Conservation (phyloP, 495 filamentous ascomycete genomes). For the Cryomyces antarcticus region DNA sequence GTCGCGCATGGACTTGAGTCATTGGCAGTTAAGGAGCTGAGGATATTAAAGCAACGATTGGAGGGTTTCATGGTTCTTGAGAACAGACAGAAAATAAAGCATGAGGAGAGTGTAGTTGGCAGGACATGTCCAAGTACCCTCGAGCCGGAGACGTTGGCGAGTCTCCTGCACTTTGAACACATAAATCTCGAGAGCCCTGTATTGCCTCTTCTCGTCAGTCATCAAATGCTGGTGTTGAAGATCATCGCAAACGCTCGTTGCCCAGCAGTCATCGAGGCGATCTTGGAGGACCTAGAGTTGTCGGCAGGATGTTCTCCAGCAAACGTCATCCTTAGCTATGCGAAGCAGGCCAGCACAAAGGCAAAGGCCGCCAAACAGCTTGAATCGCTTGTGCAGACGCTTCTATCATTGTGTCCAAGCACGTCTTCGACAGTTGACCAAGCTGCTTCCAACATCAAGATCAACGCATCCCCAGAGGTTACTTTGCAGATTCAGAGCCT, state of each 20-base stretch:
- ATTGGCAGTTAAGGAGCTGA: constrained; percentile 57
- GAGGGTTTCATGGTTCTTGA: constrained; percentile 11
- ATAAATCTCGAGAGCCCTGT: constrained; percentile 6
- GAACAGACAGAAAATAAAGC: neutral
- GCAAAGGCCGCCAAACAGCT: constrained; percentile 49
- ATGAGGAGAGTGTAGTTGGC: constrained; percentile 13
- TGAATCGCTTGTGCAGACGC: constrained; percentile 43
- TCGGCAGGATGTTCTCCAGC: constrained; percentile 40
- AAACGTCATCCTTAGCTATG: constrained; percentile 34
- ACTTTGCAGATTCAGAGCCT: constrained; percentile 44
- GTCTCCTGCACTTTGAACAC: constrained; percentile 38
- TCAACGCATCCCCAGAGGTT: constrained; percentile 35
- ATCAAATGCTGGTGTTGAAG: constrained; percentile 28
- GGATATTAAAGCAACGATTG: constrained; percentile 42
- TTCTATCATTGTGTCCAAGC: constrained; percentile 43
- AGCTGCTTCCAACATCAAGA: constrained; percentile 23
- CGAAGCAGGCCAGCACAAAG: constrained; percentile 23
- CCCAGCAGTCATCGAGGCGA: constrained; percentile 12
- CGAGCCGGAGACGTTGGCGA: constrained; percentile 29
- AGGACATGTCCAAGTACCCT: neutral
- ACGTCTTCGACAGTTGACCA: constrained; percentile 31
- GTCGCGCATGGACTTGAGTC: constrained; percentile 53
- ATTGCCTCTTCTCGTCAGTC: constrained; percentile 13
- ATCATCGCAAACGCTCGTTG: constrained; percentile 25
- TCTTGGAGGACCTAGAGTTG: constrained; percentile 20